Base-by-base conservation (phyloP, 345 rosid genomes). In the Euphorbia pulcherrima region DNA sequence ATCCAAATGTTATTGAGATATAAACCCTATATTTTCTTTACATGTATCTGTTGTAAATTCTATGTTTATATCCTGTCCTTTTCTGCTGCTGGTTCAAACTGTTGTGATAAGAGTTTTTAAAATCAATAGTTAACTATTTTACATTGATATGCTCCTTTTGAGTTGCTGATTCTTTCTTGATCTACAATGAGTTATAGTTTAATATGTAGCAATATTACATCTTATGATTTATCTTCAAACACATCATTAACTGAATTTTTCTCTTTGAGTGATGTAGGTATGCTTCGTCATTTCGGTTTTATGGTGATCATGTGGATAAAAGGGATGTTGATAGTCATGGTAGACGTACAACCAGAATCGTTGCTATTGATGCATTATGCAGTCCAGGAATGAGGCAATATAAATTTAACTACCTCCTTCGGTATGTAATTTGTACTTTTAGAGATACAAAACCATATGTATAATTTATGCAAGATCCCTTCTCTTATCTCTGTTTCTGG, bases 241-340 rank as follows among this genome's bases (percentile, higher is more conserved):
- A 64, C 56, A 56, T 77, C 70, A 63, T 47, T 76, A 74, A 65
- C 63, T 51, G 59, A 48, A 33, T 27, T 64, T 44, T 67, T 10
- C 24, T 56, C 47, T n/a, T 72, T 70, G 14, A 47, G 4, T 75
- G 64, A 50, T 79, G 79, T 72, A 94, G 97, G 78, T 94, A 94
- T 82, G 96, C 97, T 74, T 87, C 95, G 55, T 84, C 99, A 30
- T 93, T 93, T 74, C 86, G 92, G 63, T 93, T 84, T 85, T 69
- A 90, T 64, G 95, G 96, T 75, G 88, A 89, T 73, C 81, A 82
- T 74, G 69, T 81, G 54, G 99, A 94, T 80, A 72, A 81, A 72
- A 89, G 68, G 76, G 73, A 68, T 62, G 51, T 78, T 50, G 96
- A 94, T 74, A 6, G 58, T 75, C 83, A 82, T 70, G 76, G 83